Evolutionary conservation across 768 basidiomycete genomes (phyloP), one percentile per base, ranked within the genome.

Genomic region (Boletus sp.): DNA sequence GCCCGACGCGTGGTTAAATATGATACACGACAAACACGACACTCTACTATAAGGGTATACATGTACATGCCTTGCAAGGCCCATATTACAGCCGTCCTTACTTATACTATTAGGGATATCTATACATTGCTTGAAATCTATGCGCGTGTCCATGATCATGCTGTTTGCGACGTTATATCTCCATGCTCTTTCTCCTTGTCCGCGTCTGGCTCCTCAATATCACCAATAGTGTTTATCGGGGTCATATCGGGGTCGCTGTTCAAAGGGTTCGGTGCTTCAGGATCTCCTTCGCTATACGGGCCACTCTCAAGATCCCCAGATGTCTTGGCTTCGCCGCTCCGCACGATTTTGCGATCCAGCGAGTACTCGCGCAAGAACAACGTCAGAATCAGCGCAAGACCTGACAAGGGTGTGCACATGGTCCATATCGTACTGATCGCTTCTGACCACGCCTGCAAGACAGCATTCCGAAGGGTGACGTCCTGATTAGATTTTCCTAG

Each of bases 371-470:
- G 78, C 24, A 90, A 47, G 63, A 87, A 80, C 28, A 89, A 64
- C 14, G 80, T 65, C 56, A 79, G 59, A 20, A 88, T 60, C 62
- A 88, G 77, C 29, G 79, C 76, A 41, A 76, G 74, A 12, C 82
- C 85, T 14, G 79, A 28, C 29, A 89, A 69, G 0, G 87, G 85
- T 8, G 84, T 82, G 68, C 77, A 78, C 24, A 85, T 81, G 41
- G 85, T 59, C 87, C 89, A 90, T 44, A 90, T 85, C 47, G 63
- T 73, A 63, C 78, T 77, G 41, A 90, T 84, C 2, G 87, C 82
- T 33, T 77, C 72, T n/a, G 88, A 79, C 71, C 83, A 90, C 0
- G 86, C 86, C 52, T 86, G 76, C 32, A 85, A 78, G 8, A 89
- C 72, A 39, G 76, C 75, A 36, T 75, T 63, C 12, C 83, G 84